Base-by-base conservation (phyloP, 306 rosid species). In the Cucumis melo region DNA sequence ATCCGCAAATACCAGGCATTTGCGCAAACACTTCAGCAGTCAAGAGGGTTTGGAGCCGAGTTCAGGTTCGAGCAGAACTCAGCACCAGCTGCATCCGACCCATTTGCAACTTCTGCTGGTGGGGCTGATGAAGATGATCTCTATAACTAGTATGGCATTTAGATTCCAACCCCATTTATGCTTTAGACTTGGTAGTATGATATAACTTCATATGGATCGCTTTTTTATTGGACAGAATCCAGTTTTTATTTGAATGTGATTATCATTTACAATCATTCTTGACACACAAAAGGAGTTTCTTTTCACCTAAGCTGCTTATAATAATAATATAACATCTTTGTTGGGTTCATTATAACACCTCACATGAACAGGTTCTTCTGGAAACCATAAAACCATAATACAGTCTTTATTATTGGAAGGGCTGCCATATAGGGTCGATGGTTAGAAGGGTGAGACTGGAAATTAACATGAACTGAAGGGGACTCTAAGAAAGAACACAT, bases 1-100 rank as follows among this genome's bases (percentile, higher is more conserved):
- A 94, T 94, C 76, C 99, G 99, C 82, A 94, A 94, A 77, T 94
- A 94, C 86, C 97, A 94, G 83, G 91, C 97, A 10, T 94, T 94
- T 76, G 99, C 99, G 1, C 99, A 92, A 74, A 94, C 99, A 63
- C 83, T 94, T 84, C 99, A 94, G 95, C 99, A 94, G 83, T 94
- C 99, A 0, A 90, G 99, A 88, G 99, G 99, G 38, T 90, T 94
- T 73, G 99, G 99, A 73, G 55, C 86, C 0, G 97, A 94, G 78
- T 94, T 94, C 78, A 87, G 95, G 90, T 94, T 94, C 70, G 96
- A 94, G 50, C 65, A 75, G 29, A 61, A 80, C 42, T 46, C 88
- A 1, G 82, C 82, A 0, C 79, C 86, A 3, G 81, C 90, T 8
- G 83, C 81, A 29, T 14, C 96, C 1, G 98, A 94, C 54, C 97